Evolutionary conservation across 768 basidiomycete genomes (phyloP), one percentile per base, ranked within the genome.

Genomic region (Dictyophora rubrovolvata): DNA sequence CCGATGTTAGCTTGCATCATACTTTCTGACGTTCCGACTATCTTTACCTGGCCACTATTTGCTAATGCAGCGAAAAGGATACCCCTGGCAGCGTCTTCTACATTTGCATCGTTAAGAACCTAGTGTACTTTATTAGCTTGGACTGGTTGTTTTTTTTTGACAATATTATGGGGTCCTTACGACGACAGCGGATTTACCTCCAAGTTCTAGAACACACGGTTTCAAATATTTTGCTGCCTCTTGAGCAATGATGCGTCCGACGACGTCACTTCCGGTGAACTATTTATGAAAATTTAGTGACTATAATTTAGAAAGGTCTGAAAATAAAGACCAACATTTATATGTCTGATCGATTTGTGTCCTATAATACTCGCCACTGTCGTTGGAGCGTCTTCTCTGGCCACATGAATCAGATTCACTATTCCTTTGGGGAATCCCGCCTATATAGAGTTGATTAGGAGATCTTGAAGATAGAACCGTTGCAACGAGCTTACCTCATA

Each of bases 381-480:
- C 0, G 65, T 62, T 3, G 82, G 79, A 0, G 79, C 70, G 51
- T 69, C 71, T 42, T 77, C 74, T 16, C 69, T 65, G 5, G 77
- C 74, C 62, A 77, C 74, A 5, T 78, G 74, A 16, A 85, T 63
- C 64, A 76, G 77, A 63, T 85, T 83, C 5, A 86, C 64, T 6
- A 82, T 82, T 5, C 83, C 83, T 20, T 71, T 67, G 5, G 85
- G 85, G 0, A 87, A 67, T 0, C 85, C 84, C 0, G 84, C 84
- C 66, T 77, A 22, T n/a, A n/a, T 36, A 5, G 28, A n/a, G 12
- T 28, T 16, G 22, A 52, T 36, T 11, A 52, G 16, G 4, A 10
- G 11, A 22, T 18, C 21, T 21, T 8, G 55, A 2, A 61, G 23
- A n/a, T n/a, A n/a, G n/a, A n/a, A 18, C 12, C 35, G 16, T 36